These are phyloP conservation scores for Paramarasmius palmivorus DNA, from an alignment of 1,284 basidiomycete species.

Conservation along the genomic window DNA sequence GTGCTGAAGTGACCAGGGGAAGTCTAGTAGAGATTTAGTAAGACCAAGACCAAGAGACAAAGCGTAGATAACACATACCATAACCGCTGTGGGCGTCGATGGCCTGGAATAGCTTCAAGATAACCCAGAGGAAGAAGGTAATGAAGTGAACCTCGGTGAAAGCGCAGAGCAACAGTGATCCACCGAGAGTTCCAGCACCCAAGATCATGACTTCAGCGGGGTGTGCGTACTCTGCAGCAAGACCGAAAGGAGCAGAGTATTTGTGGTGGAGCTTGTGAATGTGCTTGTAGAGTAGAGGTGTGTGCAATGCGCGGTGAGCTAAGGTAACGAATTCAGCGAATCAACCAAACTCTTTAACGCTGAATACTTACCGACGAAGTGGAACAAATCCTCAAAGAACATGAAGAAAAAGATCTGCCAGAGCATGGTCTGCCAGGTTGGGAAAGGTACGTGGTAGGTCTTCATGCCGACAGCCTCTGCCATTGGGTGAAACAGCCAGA, in stretches of 20 bases:
- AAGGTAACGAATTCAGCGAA: slow-evolving; percentile 10
- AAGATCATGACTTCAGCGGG: slow-evolving; percentile 94
- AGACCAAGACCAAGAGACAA: slow-evolving; percentile 6
- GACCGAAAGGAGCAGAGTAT: slow-evolving; percentile 95
- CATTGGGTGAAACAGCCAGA: slow-evolving; percentile 96
- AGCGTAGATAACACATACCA: slow-evolving; percentile 49
- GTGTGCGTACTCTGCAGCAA: slow-evolving; percentile 97
- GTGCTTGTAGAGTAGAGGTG: slow-evolving; percentile 90
- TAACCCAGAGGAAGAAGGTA: slow-evolving; percentile 94
- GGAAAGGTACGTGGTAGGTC: slow-evolving; percentile 94
- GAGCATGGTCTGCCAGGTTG: slow-evolving; percentile 65
- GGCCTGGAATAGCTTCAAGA: slow-evolving; percentile 94
- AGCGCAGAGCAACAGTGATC: slow-evolving; percentile 85
- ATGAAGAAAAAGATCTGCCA: slow-evolving; percentile 92
- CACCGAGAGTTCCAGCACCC: slow-evolving; percentile 82
- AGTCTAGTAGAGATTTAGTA: slow-evolving; percentile 62
- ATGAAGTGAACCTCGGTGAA: slow-evolving; percentile 85
- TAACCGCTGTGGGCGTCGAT: slow-evolving; percentile 98
- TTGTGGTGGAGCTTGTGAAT: slow-evolving; percentile 99
- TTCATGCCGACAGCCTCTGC: slow-evolving; percentile 89
- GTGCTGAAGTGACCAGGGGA: slow-evolving; percentile 97
- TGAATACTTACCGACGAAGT: slow-evolving; percentile 67
- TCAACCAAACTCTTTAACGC: not conserved
- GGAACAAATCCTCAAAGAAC: slow-evolving; percentile 95
- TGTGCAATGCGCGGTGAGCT: slow-evolving; percentile 93